A percentile compares a stretch with the other conserved stretches of the same genome.
Conservation (phyloP, 257 asterid genomes). For the Lycium barbarum region DNA sequence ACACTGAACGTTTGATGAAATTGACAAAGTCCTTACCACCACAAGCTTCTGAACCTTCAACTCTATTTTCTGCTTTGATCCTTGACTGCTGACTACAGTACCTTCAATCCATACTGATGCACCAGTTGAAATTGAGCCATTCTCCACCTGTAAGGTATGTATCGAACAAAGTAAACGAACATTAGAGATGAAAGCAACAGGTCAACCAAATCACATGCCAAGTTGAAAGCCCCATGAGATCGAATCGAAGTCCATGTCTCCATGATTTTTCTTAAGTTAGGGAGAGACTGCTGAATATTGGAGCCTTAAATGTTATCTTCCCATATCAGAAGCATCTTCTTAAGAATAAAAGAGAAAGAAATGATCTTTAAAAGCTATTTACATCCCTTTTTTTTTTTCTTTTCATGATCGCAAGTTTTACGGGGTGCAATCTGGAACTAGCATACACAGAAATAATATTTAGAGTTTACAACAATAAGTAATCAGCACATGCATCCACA, state of each 20-base stretch:
- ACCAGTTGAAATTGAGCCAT: conserved; percentile 76
- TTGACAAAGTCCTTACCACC: conserved; percentile 55
- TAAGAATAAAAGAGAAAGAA: neutral
- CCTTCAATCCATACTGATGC: conserved; percentile 90
- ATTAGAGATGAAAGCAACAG: neutral
- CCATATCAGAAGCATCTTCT: neutral
- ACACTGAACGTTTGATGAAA: neutral
- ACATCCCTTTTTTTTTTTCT: neutral
- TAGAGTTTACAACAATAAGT: neutral
- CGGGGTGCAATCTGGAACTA: neutral
- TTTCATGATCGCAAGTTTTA: neutral
- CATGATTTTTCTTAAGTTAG: neutral
- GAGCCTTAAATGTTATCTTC: conserved; percentile 6
- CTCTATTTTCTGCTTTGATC: conserved; percentile 91
- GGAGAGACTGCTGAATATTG: neutral
- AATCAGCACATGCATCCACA: conserved; percentile 20
- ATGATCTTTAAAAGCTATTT: neutral
- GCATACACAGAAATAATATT: conserved; percentile 10
- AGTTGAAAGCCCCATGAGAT: conserved; percentile 18
- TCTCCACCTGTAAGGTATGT: conserved; percentile 67
- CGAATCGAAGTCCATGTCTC: neutral
- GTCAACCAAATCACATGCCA: neutral
- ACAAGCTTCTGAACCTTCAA: conserved; percentile 85
- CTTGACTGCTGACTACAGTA: conserved; percentile 81
- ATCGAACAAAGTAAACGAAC: neutral